Evolutionary conservation across 495 filamentous ascomycete species (phyloP), one percentile per base, ranked within the genome.

Genomic region (Acidomyces sp.): DNA sequence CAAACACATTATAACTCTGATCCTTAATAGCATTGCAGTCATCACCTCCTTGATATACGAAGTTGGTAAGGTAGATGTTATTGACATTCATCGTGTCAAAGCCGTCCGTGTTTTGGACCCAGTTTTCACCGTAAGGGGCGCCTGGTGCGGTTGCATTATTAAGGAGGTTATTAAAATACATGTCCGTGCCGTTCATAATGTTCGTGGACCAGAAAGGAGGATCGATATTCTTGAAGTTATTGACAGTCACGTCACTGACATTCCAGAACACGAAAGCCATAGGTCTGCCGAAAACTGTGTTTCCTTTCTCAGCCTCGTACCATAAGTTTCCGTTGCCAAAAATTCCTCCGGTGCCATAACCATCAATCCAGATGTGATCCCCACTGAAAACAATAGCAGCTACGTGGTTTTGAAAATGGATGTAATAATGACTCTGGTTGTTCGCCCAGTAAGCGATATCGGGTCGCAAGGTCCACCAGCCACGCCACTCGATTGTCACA

Each of bases 201-300:
- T 73, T 74, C 31, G 72, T 43, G 21, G 54, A 51, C 71, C 69
- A 74, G 6, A 75, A 55, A 21, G 56, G 69, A n/a, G 69, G 66
- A 26, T 75, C 55, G 39, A 63, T 66, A 53, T 74, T 55, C 23
- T 57, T 64, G 53, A 76, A 74, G 39, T 71, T 66, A 17, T 63
- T 57, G 13, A 74, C 69, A 13, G 55, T 55, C 17, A 74, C 69
- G 37, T 70, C 58, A 21, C 63, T 67, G 3, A 71, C 66, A 49
- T 74, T 76, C 71, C 71, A 76, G 34, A 69, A 68, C 0, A 76
- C 72, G 38, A 76, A 74, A 1, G 72, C 70, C 70, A 75, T 75
- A 1, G 70, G 70, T 20, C 70, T 56, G 13, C 70, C 68, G 16
- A 63, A 60, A 46, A 63, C 60, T 0, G 70, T 74, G 32, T 39